These are phyloP conservation scores for Cryptococcus sp. DNA, from an alignment of 1,284 basidiomycete genomes.

Conservation along the genomic window DNA sequence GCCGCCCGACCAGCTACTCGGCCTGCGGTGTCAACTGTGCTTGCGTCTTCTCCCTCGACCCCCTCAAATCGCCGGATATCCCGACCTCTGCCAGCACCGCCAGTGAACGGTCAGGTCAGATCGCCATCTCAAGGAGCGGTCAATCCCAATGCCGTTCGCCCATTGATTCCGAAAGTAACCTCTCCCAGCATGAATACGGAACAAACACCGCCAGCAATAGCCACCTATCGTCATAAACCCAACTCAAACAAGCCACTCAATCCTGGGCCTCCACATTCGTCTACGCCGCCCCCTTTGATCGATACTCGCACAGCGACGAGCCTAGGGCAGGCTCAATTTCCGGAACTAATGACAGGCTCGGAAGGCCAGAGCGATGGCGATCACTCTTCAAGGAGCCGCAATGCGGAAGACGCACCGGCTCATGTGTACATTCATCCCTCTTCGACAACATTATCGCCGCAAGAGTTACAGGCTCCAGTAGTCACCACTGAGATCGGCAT, in stretches of 20 bases:
- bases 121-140: neutral
- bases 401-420: no score
- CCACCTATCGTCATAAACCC: neutral
- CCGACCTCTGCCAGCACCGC: slow-evolving; percentile 3
- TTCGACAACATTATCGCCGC: no score
- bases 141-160: neutral
- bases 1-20: neutral
- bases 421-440: no score
- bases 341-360: no score
- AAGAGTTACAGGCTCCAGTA: no score
- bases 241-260: slow-evolving; percentile 9
- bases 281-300: slow-evolving; percentile 23
- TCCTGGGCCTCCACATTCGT: slow-evolving; percentile 25
- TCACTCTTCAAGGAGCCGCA: no score
- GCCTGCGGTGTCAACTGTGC: neutral
- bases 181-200: no score
- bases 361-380: no score
- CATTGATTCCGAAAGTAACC: no score
- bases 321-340: no score
- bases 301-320: slow-evolving; percentile 16
- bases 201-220: no score
- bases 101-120: neutral
- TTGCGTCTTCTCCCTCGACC: neutral
- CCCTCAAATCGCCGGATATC: slow-evolving; percentile 1
- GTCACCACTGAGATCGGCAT: no score